Evolutionary conservation across 371 early-diverging fungal genomes (phyloP), one percentile per base, ranked within the genome.

Genomic region (Actinomortierella ambigua): DNA sequence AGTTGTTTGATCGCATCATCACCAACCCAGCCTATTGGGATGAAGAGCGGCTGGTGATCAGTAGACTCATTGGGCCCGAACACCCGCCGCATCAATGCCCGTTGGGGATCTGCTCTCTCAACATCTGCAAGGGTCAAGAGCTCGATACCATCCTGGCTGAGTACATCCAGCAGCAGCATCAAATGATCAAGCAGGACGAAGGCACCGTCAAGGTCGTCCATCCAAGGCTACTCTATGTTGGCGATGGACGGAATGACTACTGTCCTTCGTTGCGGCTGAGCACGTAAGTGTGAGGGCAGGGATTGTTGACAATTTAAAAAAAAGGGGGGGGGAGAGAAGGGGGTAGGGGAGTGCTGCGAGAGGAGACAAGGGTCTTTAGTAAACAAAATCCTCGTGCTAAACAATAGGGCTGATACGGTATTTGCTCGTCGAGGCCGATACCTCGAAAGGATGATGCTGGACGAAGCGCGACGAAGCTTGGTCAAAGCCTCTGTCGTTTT

Each of bases 161-260:
- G 34, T 34, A 34, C 11, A 34, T 34, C 34, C 34, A 34, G 11
- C 34, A 34, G 34, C 34, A 34, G 11, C 34, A 34, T 11, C 4
- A 34, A 11, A 4, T 6, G 11, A 11, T 34, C 7, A 11, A 4
- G 34, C 34, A 6, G 34, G 7, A 4, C 34, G 34, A 34, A 6
- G 34, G 34, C 34, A 34, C 7, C 34, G 7, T 34, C 34, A 34
- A 4, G 4, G 11, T 34, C 11, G 34, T 34, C 34, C 34, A 34
- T 34, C 34, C 34, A 34, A 57, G 54, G 50, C 62, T 71, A 59
- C 28, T 71, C 14, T 71, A 66, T 46, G 73, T 71, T 1, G 73
- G 66, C 23, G 73, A 71, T 40, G 73, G 66, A n/a, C 50, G 49
- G n/a, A 71, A 71, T 24, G 66, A 71, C 41, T 71, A 71, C 47